Conservation (phyloP, 1,139 yeast genomes). For the Magnusiomyces fungicola region DNA sequence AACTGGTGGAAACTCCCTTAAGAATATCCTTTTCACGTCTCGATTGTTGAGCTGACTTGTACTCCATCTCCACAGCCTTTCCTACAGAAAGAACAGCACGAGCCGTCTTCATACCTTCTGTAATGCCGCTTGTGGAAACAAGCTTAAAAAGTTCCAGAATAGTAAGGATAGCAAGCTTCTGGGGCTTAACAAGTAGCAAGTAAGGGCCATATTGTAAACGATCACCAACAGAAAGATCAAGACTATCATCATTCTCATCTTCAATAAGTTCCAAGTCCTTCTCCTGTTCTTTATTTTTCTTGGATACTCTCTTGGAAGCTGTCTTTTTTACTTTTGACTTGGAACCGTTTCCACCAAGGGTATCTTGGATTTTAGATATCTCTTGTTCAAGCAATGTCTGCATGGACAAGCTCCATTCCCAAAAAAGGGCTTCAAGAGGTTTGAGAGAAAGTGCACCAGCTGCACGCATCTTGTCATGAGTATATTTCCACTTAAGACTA, state of each 20-base stretch:
- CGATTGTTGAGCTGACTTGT: conserved; percentile 51
- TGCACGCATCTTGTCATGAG: conserved; percentile 58
- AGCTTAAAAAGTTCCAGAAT: conserved; percentile 73
- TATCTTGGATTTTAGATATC: conserved; percentile 34
- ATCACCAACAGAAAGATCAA: conserved; percentile 34
- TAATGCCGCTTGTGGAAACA: conserved; percentile 66
- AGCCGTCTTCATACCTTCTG: conserved; percentile 83
- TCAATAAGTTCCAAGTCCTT: conserved; percentile 1
- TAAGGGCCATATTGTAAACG: conserved; percentile 75
- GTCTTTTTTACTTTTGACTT: conserved; percentile 1
- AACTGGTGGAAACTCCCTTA: conserved; percentile 17
- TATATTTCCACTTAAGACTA: conserved; percentile 79
- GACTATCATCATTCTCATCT: conserved; percentile 16
- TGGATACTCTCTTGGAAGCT: background rate
- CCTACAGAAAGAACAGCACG: conserved; percentile 79
- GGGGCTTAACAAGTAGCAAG: conserved; percentile 60
- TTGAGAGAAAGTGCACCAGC: conserved; percentile 38
- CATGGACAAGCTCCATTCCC: conserved; percentile 69
- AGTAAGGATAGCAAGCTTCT: conserved; percentile 75
- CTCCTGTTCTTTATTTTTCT: background rate
- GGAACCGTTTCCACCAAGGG: conserved; percentile 15
- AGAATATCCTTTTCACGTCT: conserved; percentile 45
- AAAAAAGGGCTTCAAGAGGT: conserved; percentile 63
- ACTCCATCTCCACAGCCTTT: conserved; percentile 77
- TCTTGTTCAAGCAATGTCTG: conserved; percentile 64